Conservation (phyloP, 176 grass and related monocot genomes). For the Cocos nucifera region DNA sequence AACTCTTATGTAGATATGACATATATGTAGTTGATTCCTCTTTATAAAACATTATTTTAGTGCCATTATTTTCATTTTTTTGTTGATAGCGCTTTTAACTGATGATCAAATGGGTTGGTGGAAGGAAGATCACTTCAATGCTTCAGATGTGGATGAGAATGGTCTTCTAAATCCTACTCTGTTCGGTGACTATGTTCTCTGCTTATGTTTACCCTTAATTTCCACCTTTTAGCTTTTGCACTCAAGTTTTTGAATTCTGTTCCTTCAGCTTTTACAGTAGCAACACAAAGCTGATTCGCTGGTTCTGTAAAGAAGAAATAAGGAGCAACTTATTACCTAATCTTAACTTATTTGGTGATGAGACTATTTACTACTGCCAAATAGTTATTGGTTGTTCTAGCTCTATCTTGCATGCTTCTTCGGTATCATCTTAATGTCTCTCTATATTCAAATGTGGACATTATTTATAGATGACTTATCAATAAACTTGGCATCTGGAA, state of each 20-base stretch:
- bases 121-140: constrained; percentile 78
- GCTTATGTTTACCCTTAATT: constrained; percentile 9
- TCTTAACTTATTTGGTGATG: background rate
- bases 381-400: too few species aligned
- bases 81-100: constrained; percentile 58
- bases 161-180: constrained; percentile 70
- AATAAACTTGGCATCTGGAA: too few species aligned
- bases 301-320: constrained; percentile 88
- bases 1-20: too few species aligned
- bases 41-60: too few species aligned
- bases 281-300: constrained; percentile 63
- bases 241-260: constrained; percentile 22
- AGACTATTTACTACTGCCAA: too few species aligned
- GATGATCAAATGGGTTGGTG: constrained; percentile 80
- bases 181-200: constrained; percentile 49
- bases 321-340: constrained; percentile 27
- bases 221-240: constrained; percentile 16
- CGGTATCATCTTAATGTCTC: too few species aligned
- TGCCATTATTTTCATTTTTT: constrained; percentile 2
- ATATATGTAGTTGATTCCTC: too few species aligned
- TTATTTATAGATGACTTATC: too few species aligned
- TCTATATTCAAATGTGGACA: too few species aligned
- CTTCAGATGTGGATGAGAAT: constrained; percentile 56
- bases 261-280: constrained; percentile 60
- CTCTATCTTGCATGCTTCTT: too few species aligned